Conservation (phyloP, 179 eudicot species). For the Camellia oleifera region DNA sequence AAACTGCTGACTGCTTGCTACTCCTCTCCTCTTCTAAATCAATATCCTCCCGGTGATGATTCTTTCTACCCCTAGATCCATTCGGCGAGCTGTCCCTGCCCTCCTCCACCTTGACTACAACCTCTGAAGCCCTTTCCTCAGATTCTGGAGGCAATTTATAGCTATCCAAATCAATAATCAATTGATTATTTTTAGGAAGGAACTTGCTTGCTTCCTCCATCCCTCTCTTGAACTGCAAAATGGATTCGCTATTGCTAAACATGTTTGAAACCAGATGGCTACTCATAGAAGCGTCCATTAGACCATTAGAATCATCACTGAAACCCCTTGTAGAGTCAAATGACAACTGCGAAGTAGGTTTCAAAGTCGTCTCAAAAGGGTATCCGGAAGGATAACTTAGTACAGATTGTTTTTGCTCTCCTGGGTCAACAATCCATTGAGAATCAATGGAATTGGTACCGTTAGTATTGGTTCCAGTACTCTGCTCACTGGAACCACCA, state of each 20-base stretch:
- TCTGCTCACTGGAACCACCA: conserved; percentile 36
- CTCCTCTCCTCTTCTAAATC: conserved; percentile 50
- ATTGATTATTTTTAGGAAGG: conserved; percentile 51
- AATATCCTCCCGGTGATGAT: conserved; percentile 52
- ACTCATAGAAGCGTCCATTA: conserved; percentile 26
- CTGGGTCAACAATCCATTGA: conserved; percentile 31
- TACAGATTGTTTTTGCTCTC: conserved; percentile 26
- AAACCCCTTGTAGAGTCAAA: conserved; percentile 26
- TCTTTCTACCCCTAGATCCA: conserved; percentile 44
- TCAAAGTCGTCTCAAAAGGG: conserved; percentile 17
- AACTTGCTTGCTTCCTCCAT: conserved; percentile 86
- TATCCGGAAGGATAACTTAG: conserved; percentile 23
- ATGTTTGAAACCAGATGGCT: conserved; percentile 33
- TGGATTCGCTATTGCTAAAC: conserved; percentile 55
- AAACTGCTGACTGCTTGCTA: conserved; percentile 67
- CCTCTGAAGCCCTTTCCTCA: conserved; percentile 15
- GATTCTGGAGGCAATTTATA: conserved; percentile 43
- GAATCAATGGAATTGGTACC: conserved; percentile 33
- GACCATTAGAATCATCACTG: conserved; percentile 19
- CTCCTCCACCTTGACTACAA: conserved; percentile 42
- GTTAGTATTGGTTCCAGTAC: conserved; percentile 28
- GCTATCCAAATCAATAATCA: conserved; percentile 48
- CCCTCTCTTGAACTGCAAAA: conserved; percentile 68
- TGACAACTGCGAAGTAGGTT: conserved; percentile 20
- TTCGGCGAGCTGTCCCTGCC: conserved; percentile 30